A percentile compares a stretch with the other conserved stretches of the same genome.
phyloP scores from a whole-genome alignment of 805 yeast genomes.

The Spathaspora gorwiae region DNA sequence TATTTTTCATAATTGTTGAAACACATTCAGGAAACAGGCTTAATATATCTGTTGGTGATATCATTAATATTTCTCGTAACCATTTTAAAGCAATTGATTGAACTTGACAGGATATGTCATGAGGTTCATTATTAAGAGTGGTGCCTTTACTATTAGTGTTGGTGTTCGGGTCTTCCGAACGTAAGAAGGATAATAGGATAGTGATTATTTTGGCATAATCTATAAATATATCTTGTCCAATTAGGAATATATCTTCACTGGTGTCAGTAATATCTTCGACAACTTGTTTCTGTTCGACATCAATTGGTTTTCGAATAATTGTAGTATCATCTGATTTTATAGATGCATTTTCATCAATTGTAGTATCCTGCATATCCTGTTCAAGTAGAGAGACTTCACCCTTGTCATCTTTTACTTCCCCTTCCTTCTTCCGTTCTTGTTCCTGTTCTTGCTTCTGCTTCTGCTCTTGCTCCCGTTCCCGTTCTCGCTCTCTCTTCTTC shows the following conservation, averaged over 20 bases:
- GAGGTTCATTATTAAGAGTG: conserved; percentile 24
- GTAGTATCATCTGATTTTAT: conserved; percentile 24
- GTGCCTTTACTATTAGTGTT: conserved; percentile 7
- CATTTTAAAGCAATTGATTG: conserved; percentile 78
- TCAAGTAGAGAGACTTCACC: neutral
- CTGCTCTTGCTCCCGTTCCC: conserved; percentile 8
- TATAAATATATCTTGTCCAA: conserved; percentile 70
- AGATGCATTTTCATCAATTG: conserved; percentile 19
- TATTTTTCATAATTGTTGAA: conserved; percentile 52
- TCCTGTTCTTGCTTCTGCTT: conserved; percentile 1
- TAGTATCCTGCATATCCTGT: neutral
- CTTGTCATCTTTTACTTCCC: neutral
- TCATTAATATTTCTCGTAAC: conserved; percentile 68
- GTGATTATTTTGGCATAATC: conserved; percentile 79
- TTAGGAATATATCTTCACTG: conserved; percentile 26
- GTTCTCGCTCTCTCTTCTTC: conserved; percentile 4
- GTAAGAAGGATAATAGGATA: conserved; percentile 75
- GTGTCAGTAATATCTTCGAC: conserved; percentile 44
- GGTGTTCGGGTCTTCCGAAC: conserved; percentile 48
- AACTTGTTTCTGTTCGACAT: conserved; percentile 14
- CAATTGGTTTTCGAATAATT: conserved; percentile 13
- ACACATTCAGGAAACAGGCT: conserved; percentile 72
- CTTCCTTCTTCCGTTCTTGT: conserved; percentile 1
- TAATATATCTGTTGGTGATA: conserved; percentile 72
- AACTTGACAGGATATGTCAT: conserved; percentile 49